phyloP scores from a whole-genome alignment of 768 basidiomycete species.

The Coprinopsis strossmayeri region DNA sequence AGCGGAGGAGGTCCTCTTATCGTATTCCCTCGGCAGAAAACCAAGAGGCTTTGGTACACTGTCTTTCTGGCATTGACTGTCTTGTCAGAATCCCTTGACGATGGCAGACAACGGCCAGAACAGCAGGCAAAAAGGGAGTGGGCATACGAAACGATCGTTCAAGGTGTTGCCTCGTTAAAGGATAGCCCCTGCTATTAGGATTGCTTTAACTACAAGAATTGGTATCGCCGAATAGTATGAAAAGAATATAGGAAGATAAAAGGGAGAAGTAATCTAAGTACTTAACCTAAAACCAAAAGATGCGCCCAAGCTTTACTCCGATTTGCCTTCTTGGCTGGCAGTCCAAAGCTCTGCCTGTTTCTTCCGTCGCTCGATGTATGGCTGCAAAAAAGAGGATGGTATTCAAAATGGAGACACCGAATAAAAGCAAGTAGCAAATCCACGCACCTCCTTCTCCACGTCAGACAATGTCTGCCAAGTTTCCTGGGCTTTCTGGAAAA shows the following conservation, averaged over 20 bases:
- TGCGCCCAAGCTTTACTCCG: too few relatives aligned
- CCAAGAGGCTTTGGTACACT: conserved; percentile 74
- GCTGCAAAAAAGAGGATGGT: not conserved
- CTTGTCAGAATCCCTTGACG: conserved; percentile 27
- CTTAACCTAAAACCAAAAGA: too few relatives aligned
- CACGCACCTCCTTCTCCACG: conserved; percentile 10
- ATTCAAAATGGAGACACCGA: not conserved
- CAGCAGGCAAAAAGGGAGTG: conserved; percentile 24
- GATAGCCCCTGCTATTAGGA: conserved; percentile 44
- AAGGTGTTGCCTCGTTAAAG: conserved; percentile 35
- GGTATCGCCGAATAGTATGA: not conserved
- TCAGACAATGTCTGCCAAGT: conserved; percentile 9
- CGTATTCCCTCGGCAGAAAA: conserved; percentile 59
- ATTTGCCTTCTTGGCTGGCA: not conserved
- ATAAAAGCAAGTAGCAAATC: too few relatives aligned
- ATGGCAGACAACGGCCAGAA: conserved; percentile 8
- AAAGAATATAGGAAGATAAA: not conserved
- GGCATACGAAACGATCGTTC: conserved; percentile 36
- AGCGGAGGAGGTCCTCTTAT: conserved; percentile 45
- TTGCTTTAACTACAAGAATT: not conserved
- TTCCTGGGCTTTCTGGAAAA: not conserved
- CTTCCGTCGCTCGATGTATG: not conserved
- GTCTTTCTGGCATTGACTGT: conserved; percentile 56
- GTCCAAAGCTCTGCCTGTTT: too few relatives aligned
- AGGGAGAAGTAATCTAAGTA: too few relatives aligned